phyloP scores from a whole-genome alignment of 495 filamentous ascomycete genomes.

The Pseudotulostoma volvatum region DNA sequence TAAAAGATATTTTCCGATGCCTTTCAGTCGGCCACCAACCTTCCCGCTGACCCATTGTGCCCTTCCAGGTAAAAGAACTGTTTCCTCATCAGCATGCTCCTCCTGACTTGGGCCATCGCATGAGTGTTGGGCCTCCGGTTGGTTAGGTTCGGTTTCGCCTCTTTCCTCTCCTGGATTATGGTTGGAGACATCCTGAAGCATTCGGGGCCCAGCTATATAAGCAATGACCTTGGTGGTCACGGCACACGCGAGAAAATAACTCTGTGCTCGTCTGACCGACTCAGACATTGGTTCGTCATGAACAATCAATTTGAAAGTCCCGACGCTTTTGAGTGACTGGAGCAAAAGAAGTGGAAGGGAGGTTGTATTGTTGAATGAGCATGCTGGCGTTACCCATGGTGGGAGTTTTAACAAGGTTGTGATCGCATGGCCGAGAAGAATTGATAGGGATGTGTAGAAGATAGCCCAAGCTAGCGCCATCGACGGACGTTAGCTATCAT shows the following conservation, averaged over 20 bases:
- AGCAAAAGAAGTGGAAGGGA: slow-evolving; percentile 53
- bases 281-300: slow-evolving; percentile 27
- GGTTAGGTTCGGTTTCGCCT: slow-evolving; percentile 9
- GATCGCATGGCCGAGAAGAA: slow-evolving; percentile 30
- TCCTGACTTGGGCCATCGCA: slow-evolving; percentile 8
- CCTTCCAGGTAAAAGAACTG: slow-evolving; percentile 29
- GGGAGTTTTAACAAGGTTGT: slow-evolving; percentile 39
- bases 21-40: slow-evolving; percentile 6
- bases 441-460: slow-evolving; percentile 37
- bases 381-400: slow-evolving; percentile 46
- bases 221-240: slow-evolving; percentile 46
- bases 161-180: slow-evolving; percentile 11
- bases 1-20: slow-evolving; percentile 1
- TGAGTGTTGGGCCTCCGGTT: too few relatives aligned
- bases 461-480: slow-evolving; percentile 37
- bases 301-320: slow-evolving; percentile 41
- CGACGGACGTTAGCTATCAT: background rate
- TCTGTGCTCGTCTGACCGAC: slow-evolving; percentile 47
- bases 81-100: slow-evolving; percentile 28
- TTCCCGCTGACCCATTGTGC: slow-evolving; percentile 9
- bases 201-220: slow-evolving; percentile 48
- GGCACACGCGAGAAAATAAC: slow-evolving; percentile 52
- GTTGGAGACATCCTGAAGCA: slow-evolving; percentile 19
- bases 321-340: slow-evolving; percentile 45
- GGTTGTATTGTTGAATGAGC: slow-evolving; percentile 67